Evolutionary conservation across 129 eudicot species (phyloP).

Genomic region (Arctium lappa): DNA sequence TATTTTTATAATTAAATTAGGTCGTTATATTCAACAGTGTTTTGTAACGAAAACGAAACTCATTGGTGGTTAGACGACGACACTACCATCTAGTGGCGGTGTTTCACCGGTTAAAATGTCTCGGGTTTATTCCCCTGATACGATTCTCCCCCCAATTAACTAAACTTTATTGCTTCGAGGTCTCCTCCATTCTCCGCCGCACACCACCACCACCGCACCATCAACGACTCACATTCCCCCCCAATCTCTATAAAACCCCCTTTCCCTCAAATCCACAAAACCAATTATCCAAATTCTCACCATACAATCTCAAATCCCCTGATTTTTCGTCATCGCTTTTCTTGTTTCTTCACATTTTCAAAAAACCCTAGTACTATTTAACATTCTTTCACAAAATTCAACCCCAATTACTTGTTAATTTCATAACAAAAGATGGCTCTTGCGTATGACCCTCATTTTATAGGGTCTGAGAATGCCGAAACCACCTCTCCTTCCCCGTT

Average conservation of each 20-base stretch:
- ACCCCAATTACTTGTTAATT: not conserved
- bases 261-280: not conserved
- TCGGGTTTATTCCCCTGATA: conserved; percentile 19
- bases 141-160: not conserved
- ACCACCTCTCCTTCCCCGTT: conserved; percentile 21
- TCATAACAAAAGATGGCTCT: conserved; percentile 14
- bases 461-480: not conserved
- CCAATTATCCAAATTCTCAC: not conserved
- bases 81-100: not conserved
- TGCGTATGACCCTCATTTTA: conserved; percentile 20
- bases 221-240: not conserved
- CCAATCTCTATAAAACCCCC: conserved; percentile 2
- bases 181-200: conserved; percentile 15
- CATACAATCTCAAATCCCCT: conserved; percentile 1
- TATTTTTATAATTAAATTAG: no score
- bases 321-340: not conserved
- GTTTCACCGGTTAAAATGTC: not conserved
- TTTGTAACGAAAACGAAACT: not conserved
- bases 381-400: not conserved
- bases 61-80: not conserved
- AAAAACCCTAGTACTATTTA: conserved; percentile 3
- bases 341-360: conserved; percentile 14
- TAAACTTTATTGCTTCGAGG: not conserved
- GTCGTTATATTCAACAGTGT: no score
- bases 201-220: conserved; percentile 7